Evolutionary conservation across 1,139 yeast species (phyloP), one percentile per base, ranked within the genome.

Genomic region (Debaryomyces sp.): DNA sequence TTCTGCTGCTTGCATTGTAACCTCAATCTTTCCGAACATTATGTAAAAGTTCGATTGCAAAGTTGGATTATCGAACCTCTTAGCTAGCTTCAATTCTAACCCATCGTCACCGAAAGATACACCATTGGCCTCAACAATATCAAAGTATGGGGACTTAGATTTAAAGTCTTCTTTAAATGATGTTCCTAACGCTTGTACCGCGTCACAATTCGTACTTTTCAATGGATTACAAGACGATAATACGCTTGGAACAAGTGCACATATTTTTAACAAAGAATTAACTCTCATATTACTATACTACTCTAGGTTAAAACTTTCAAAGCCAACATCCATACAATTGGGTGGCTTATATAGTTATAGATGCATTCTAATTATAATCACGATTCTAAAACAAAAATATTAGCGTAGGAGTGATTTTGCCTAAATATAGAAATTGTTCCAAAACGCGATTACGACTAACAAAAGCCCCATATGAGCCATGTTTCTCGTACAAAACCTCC

Each of bases 21-120:
- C 91, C 63, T 89, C 95, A 18, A 89, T 82, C 56, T 82, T 82
- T 47, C 97, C 97, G 67, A 85, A 90, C 92, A 90, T 87, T 54
- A 90, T 81, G 66, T 89, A 89, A 62, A 88, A 89, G 54, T 85
- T 80, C 10, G 96, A 88, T 56, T 77, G 77, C 47, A 90, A 66
- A 3, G 92, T 79, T 15, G 96, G 96, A 61, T 87, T 85, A 60
- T 89, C 94, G 47, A 76, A 84, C 55, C 85, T 73, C 57, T 85
- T 72, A 3, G 77, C 70, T 48, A 91, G 68, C 2, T 84, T 77
- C 53, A 91, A 66, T 26, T 73, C 63, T n/a, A 85, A 68, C 8
- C 97, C 97, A 30, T 65, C 60, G 33, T 58, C 58, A 15, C 57
- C 50, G 42, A 58, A 66, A 9, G 60, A 55, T 41, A 59, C 54